These are phyloP conservation scores for Erythrophleum fordii DNA, from an alignment of 306 rosid species.

Conservation along the genomic window DNA sequence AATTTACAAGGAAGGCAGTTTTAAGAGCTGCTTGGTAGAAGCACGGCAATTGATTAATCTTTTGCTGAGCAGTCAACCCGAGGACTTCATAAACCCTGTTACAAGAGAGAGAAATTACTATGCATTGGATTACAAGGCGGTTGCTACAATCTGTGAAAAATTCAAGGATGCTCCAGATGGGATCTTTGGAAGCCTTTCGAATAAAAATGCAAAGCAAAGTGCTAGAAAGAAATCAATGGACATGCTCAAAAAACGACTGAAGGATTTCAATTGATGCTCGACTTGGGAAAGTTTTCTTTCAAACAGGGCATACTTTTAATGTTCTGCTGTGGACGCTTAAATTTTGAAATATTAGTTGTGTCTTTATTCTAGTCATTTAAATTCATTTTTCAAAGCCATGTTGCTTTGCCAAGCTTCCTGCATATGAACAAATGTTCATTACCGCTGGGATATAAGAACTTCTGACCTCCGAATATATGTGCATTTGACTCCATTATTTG, in stretches of 20 bases:
- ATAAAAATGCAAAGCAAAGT: conserved; percentile 63
- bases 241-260: conserved; percentile 79
- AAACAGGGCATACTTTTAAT: not conserved
- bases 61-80: conserved; percentile 85
- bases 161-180: conserved; percentile 89
- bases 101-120: conserved; percentile 79
- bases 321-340: not conserved
- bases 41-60: conserved; percentile 83
- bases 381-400: not conserved
- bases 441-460: not conserved
- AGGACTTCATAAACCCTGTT: conserved; percentile 94
- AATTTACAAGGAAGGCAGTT: conserved; percentile 59
- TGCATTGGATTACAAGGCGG: conserved; percentile 82
- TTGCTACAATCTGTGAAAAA: conserved; percentile 77
- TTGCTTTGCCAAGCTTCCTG: not conserved
- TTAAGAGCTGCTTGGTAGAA: conserved; percentile 65
- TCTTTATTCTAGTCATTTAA: not conserved
- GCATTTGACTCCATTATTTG: not conserved
- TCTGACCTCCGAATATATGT: not conserved
- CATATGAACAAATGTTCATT: not conserved
- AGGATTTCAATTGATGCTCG: conserved; percentile 75
- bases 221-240: conserved; percentile 92
- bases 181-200: conserved; percentile 84
- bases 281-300: conserved; percentile 35
- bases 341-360: not conserved